Evolutionary conservation across 495 filamentous ascomycete genomes (phyloP), one percentile per base, ranked within the genome.

Genomic region (Podospora bellae-mahoneyi): DNA sequence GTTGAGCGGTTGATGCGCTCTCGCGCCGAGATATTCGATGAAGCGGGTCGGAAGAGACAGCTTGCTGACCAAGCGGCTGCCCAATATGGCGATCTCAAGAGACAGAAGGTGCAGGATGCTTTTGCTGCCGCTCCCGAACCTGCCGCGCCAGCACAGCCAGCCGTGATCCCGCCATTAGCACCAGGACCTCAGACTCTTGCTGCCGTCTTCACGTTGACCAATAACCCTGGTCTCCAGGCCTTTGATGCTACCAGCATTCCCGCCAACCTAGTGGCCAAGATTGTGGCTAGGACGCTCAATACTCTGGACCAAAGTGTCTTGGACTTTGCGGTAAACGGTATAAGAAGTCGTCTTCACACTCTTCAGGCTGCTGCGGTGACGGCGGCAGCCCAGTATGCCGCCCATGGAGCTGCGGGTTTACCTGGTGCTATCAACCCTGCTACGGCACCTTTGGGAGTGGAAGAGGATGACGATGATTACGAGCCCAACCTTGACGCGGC

Each of bases 171-270:
- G 27, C 89, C 90, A 23, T 74, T 93, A 55, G 86, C 88, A 7
- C 84, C 88, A 9, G 93, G 92, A 6, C 91, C 91, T 16, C 86
- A 89, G 66, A 94, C 86, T 70, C 85, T 89, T 66, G 88, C 90
- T 5, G 87, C 94, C 58, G 80, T 98, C 5, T 99, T 91, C 75
- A 97, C 91, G 6, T 79, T 98, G 23, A 95, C 91, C 2, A 82
- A 84, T 56, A 93, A 96, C 76, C 78, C 82, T 34, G 89, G 83
- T 5, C 78, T 96, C 20, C 91, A 88, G 34, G 84, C 80, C 0
- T 97, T 98, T 77, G 91, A 97, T 76, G 94, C 94, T 20, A 87
- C 88, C 63, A 85, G 88, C 59, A 79, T 97, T 48, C 92, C 93
- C 3, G 79, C 85, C 20, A 86, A 91, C 64, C 75, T 96, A 9